These are phyloP conservation scores for Paraglomus brasilianum DNA, from an alignment of 192 early-diverging fungal genomes.

Conservation along the genomic window DNA sequence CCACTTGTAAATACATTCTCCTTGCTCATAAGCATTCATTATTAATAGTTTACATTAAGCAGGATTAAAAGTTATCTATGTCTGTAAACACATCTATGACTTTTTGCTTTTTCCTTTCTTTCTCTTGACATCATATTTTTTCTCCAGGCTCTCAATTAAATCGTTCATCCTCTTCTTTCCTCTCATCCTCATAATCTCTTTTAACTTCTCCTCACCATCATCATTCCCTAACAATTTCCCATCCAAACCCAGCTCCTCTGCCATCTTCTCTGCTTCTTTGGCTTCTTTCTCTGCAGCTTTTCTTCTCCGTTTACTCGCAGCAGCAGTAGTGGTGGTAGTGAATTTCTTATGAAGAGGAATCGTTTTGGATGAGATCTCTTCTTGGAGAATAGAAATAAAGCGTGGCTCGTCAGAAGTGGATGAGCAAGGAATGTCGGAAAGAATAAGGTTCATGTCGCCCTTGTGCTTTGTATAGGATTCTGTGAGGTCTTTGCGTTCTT, in stretches of 20 bases:
- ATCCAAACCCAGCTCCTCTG: slow-evolving; percentile 58
- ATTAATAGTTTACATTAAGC: too few relatives aligned
- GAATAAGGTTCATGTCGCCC: slow-evolving; percentile 72
- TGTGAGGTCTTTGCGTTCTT: slow-evolving; percentile 72
- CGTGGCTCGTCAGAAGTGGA: slow-evolving; percentile 64
- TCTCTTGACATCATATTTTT: slow-evolving; percentile 44
- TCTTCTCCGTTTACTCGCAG: slow-evolving; percentile 48
- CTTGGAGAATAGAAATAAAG: slow-evolving; percentile 60
- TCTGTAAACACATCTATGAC: not conserved
- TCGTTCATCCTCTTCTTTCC: slow-evolving; percentile 45
- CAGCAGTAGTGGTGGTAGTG: slow-evolving; percentile 48
- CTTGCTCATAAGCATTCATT: too few relatives aligned
- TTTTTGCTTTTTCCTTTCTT: slow-evolving; percentile 33
- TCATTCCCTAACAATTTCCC: slow-evolving; percentile 41
- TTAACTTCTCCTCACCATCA: slow-evolving; percentile 44
- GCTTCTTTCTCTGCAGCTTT: slow-evolving; percentile 61
- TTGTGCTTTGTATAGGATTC: slow-evolving; percentile 60
- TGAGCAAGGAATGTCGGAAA: slow-evolving; percentile 59
- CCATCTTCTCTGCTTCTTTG: slow-evolving; percentile 55
- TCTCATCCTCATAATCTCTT: slow-evolving; percentile 58
- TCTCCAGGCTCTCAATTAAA: slow-evolving; percentile 60
- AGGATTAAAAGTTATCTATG: too few relatives aligned
- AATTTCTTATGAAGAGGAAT: slow-evolving; percentile 54
- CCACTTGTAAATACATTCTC: too few relatives aligned
- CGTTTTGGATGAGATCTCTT: slow-evolving; percentile 58